Percentiles rank a stretch among this genome's conserved stretches.
Evolutionary conservation across 345 rosid species (phyloP).

Genomic region (Murraya paniculata): DNA sequence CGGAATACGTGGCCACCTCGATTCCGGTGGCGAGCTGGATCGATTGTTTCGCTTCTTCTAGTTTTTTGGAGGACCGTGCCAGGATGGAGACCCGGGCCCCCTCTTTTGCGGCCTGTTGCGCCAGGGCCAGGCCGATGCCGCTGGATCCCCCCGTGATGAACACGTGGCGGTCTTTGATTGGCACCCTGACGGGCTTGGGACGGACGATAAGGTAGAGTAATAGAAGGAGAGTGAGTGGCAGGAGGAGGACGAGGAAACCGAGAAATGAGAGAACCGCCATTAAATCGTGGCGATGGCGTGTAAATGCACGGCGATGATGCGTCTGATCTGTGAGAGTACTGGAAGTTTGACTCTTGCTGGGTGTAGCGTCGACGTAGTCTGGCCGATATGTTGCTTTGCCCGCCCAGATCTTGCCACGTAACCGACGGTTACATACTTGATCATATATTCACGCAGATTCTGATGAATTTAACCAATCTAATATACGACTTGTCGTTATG

Average conservation of each 20-base stretch:
- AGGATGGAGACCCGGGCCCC: slow-evolving; percentile 81
- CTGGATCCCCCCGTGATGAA: slow-evolving; percentile 93
- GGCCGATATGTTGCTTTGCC: not conserved
- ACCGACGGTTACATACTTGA: not conserved
- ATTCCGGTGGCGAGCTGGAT: slow-evolving; percentile 68
- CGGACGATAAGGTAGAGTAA: slow-evolving; percentile 48
- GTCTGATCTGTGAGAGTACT: not conserved
- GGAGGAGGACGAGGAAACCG: slow-evolving; percentile 28
- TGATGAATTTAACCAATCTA: not conserved
- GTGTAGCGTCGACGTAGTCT: not conserved
- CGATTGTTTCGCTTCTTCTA: slow-evolving; percentile 58
- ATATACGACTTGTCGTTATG: not conserved
- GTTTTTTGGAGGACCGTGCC: slow-evolving; percentile 55
- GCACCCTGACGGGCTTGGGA: slow-evolving; percentile 57
- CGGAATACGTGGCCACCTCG: slow-evolving; percentile 62
- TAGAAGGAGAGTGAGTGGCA: slow-evolving; percentile 43
- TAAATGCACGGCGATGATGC: not conserved
- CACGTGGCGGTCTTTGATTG: slow-evolving; percentile 71
- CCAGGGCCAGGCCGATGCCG: slow-evolving; percentile 82
- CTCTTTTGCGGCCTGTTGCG: slow-evolving; percentile 61
- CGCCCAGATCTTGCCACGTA: slow-evolving; percentile 3
- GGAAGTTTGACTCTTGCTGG: not conserved
- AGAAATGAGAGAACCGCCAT: slow-evolving; percentile 26
- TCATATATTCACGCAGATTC: no score
- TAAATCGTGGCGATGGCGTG: not conserved